Conservation (phyloP, 2,329 filamentous ascomycete species). For the Diaporthe velutina region DNA sequence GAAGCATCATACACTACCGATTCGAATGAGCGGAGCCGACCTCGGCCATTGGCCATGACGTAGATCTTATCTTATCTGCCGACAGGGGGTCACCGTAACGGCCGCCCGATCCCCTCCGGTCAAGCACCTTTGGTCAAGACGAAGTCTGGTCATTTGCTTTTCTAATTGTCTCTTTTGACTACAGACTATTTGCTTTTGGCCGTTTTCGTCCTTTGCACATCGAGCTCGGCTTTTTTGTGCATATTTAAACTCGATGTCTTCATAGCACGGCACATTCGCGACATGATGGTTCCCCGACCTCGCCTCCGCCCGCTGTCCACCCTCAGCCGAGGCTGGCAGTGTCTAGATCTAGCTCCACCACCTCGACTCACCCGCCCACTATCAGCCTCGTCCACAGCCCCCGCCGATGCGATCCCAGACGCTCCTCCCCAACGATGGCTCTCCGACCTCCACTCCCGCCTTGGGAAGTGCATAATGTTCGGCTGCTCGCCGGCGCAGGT, state of each 20-base stretch:
- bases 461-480: conserved; percentile 83
- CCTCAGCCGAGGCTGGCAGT: conserved; percentile 36
- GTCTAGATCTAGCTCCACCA: neutral
- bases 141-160: neutral
- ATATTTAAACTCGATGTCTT: neutral
- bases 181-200: neutral
- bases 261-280: neutral
- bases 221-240: neutral
- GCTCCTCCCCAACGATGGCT: conserved; percentile 75
- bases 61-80: conserved; percentile 39
- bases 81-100: neutral
- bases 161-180: neutral
- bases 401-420: neutral
- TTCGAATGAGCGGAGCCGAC: conserved; percentile 24
- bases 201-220: neutral
- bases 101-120: neutral
- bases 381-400: conserved; percentile 6
- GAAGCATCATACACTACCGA: neutral
- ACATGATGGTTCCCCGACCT: conserved; percentile 46
- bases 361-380: conserved; percentile 13
- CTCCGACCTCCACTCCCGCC: conserved; percentile 72
- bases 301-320: conserved; percentile 39
- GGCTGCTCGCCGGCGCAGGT: conserved; percentile 73
- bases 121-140: neutral
- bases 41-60: conserved; percentile 42